Conservation (phyloP, 129 eudicot genomes). For the Rutidosis leptorrhynchoides region DNA sequence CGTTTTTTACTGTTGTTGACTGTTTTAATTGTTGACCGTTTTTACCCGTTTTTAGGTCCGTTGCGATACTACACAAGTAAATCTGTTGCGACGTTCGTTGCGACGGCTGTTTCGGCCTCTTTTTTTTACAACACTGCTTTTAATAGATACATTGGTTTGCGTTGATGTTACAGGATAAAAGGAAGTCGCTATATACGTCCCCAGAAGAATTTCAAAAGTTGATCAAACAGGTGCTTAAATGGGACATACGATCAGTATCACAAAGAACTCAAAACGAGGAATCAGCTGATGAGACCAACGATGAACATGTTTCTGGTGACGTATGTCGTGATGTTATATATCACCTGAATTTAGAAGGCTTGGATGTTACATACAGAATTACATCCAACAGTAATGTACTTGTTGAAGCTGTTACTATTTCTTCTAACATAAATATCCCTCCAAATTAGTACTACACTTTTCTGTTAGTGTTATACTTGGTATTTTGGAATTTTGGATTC, state of each 20-base stretch:
- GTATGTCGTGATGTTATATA: conserved; percentile 36
- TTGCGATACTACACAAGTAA: too few species aligned
- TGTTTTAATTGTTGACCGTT: too few species aligned
- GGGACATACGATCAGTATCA: conserved; percentile 93
- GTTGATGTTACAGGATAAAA: conserved; percentile 45
- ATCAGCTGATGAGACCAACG: conserved; percentile 9
- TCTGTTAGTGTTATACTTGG: not conserved
- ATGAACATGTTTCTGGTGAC: conserved; percentile 12
- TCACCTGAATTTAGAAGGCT: conserved; percentile 70
- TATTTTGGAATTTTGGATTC: not conserved
- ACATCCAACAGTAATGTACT: conserved; percentile 58
- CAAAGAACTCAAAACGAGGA: conserved; percentile 57
- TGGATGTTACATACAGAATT: conserved; percentile 66
- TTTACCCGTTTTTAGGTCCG: too few species aligned
- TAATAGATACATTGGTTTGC: not conserved
- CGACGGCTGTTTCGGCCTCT: too few species aligned
- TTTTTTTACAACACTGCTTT: not conserved
- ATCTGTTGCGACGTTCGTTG: too few species aligned
- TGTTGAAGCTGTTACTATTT: conserved; percentile 42
- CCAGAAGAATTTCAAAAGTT: conserved; percentile 60
- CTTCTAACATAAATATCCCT: conserved; percentile 13
- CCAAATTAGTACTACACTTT: conserved; percentile 4
- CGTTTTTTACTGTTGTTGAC: too few species aligned
- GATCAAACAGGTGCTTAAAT: conserved; percentile 78
- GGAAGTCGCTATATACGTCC: conserved; percentile 63